Percentiles rank a stretch among this genome's conserved stretches.
Conservation (phyloP, 2,329 filamentous ascomycete genomes). For the Beauveria caledonica region DNA sequence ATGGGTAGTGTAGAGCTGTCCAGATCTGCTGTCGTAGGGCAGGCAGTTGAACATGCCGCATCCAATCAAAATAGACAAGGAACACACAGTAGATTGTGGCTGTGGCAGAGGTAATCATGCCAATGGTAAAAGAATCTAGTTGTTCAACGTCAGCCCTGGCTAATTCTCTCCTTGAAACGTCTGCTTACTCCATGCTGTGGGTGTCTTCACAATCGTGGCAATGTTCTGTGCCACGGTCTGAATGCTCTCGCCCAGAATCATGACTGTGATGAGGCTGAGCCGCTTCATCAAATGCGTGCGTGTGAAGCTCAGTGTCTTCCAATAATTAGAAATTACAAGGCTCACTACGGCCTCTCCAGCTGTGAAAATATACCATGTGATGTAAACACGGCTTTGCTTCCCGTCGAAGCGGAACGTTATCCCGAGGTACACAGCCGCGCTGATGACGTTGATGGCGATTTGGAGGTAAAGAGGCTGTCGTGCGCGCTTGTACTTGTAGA, state of each 20-base stretch:
- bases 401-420: slow-evolving; percentile 31
- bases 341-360: slow-evolving; percentile 43
- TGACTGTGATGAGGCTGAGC: slow-evolving; percentile 55
- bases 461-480: slow-evolving; percentile 28
- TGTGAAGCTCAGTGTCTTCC: slow-evolving; percentile 50
- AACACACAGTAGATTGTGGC: slow-evolving; percentile 38
- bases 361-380: slow-evolving; percentile 46
- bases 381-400: slow-evolving; percentile 26
- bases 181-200: slow-evolving; percentile 31
- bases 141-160: not conserved
- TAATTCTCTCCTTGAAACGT: not conserved
- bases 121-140: slow-evolving; percentile 30
- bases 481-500: slow-evolving; percentile 31
- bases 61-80: slow-evolving; percentile 50
- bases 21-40: slow-evolving; percentile 51
- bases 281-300: slow-evolving; percentile 56
- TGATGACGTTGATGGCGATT: slow-evolving; percentile 26
- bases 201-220: slow-evolving; percentile 37
- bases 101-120: slow-evolving; percentile 30
- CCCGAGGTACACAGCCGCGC: slow-evolving; percentile 33
- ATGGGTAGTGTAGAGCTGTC: slow-evolving; percentile 51
- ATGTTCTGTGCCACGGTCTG: slow-evolving; percentile 48
- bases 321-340: slow-evolving; percentile 45
- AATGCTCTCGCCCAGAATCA: slow-evolving; percentile 59
- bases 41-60: slow-evolving; percentile 53